These are phyloP conservation scores for Geranium brycei DNA, from an alignment of 345 rosid genomes.

Conservation along the genomic window DNA sequence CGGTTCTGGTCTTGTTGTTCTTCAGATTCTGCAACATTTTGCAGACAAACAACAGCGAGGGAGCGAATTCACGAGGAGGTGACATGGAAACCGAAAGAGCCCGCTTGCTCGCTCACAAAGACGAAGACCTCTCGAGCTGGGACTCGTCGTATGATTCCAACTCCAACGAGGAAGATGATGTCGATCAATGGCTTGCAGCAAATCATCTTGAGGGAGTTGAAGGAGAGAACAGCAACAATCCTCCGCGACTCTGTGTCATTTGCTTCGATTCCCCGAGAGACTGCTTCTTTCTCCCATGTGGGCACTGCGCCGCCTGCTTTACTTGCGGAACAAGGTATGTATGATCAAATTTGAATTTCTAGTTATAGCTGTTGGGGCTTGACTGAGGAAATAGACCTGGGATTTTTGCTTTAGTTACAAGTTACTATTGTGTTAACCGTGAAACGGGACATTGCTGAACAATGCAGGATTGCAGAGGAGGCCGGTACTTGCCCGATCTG, in stretches of 20 bases:
- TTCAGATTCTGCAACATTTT: slow-evolving; percentile 17
- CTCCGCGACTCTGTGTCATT: slow-evolving; percentile 19
- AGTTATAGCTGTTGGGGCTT: not conserved
- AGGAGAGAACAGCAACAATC: slow-evolving; percentile 22
- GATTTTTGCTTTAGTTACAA: not conserved
- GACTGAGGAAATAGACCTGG: not conserved
- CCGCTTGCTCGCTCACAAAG: slow-evolving; percentile 34
- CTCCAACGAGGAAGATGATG: slow-evolving; percentile 32
- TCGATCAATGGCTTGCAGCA: slow-evolving; percentile 18
- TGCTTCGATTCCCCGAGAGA: slow-evolving; percentile 43
- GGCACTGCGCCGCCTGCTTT: slow-evolving; percentile 52
- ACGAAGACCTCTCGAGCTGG: slow-evolving; percentile 36
- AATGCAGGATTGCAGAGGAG: slow-evolving; percentile 40
- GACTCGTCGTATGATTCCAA: slow-evolving; percentile 43
- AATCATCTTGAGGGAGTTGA: slow-evolving; percentile 20
- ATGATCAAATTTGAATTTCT: too few relatives aligned
- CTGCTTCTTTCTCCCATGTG: slow-evolving; percentile 63
- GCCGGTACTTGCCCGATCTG: slow-evolving; percentile 46
- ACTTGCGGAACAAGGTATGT: slow-evolving; percentile 46
- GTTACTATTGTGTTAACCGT: not conserved
- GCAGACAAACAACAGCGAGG: slow-evolving; percentile 8
- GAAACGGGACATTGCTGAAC: not conserved
- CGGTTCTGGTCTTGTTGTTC: slow-evolving; percentile 22
- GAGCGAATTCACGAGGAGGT: slow-evolving; percentile 7
- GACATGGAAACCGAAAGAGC: slow-evolving; percentile 16